A percentile compares a stretch with the other conserved stretches of the same genome.
These are phyloP conservation scores for Tylopilus sp. DNA, from an alignment of 768 basidiomycete genomes.

Conservation along the genomic window DNA sequence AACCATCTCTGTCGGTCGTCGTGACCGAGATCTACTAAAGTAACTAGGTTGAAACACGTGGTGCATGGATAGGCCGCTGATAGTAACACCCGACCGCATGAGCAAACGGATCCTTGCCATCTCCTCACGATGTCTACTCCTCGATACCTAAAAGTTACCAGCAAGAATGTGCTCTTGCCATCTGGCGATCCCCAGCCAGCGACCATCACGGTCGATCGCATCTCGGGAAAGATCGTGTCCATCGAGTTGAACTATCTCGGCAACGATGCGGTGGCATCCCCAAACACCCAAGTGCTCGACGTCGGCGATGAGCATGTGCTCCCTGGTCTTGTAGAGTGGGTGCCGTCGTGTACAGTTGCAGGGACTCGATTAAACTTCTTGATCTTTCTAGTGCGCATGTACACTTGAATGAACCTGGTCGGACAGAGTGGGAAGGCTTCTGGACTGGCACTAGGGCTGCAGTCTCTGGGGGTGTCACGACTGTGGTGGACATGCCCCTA, in stretches of 20 bases:
- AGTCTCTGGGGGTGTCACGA: conserved; percentile 91
- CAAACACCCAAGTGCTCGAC: conserved; percentile 44
- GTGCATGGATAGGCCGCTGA: neutral
- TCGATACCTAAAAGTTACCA: conserved; percentile 42
- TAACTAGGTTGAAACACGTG: conserved; percentile 4
- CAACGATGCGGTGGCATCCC: conserved; percentile 26
- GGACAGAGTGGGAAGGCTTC: conserved; percentile 94
- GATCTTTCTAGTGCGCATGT: conserved; percentile 69
- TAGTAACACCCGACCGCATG: too few relatives aligned
- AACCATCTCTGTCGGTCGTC: conserved; percentile 15
- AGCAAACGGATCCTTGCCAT: neutral
- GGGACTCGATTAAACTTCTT: neutral
- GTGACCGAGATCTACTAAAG: neutral
- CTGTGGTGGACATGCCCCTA: conserved; percentile 95
- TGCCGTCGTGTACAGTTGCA: neutral
- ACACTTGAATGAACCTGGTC: conserved; percentile 91
- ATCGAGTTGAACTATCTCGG: conserved; percentile 38
- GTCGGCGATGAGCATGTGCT: conserved; percentile 58
- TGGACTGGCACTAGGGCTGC: conserved; percentile 89
- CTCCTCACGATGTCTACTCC: conserved; percentile 10
- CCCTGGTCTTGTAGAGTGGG: conserved; percentile 78
- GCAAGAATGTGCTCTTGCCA: conserved; percentile 58
- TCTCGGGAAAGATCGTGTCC: conserved; percentile 57
- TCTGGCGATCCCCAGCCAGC: conserved; percentile 50
- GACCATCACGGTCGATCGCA: conserved; percentile 56